Conservation (phyloP, 2,329 filamentous ascomycete genomes). For the Dactylellina cionopaga region DNA sequence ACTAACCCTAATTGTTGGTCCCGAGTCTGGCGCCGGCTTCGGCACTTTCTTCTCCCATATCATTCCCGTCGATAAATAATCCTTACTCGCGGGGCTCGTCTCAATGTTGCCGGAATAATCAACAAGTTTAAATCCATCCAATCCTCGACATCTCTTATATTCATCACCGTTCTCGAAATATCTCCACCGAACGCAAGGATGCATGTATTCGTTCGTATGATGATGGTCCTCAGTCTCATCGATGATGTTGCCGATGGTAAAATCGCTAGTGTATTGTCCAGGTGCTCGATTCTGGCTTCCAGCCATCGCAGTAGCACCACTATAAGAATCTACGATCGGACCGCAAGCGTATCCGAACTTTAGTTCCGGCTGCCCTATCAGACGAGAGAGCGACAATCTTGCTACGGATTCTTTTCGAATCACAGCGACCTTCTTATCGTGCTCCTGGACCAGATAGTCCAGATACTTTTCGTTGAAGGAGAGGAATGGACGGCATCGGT, state of each 20-base stretch:
- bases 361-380: conserved; percentile 35
- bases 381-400: conserved; percentile 11
- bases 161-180: conserved; percentile 49
- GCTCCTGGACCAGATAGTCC: conserved; percentile 27
- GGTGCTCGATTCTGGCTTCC: conserved; percentile 43
- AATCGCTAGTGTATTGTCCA: conserved; percentile 41
- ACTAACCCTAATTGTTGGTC: conserved; percentile 40
- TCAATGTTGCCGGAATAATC: conserved; percentile 30
- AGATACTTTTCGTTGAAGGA: conserved; percentile 55
- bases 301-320: conserved; percentile 29
- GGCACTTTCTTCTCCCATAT: conserved; percentile 50
- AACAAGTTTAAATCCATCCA: conserved; percentile 40
- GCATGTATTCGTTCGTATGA: conserved; percentile 49
- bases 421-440: conserved; percentile 28
- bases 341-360: conserved; percentile 46
- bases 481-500: conserved; percentile 55
- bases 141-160: conserved; percentile 36
- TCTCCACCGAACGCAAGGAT: conserved; percentile 45
- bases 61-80: conserved; percentile 14
- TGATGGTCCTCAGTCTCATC: conserved; percentile 34
- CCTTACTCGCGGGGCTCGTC: conserved; percentile 28
- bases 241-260: conserved; percentile 42
- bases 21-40: conserved; percentile 12
- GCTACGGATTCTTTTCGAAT: conserved; percentile 34
- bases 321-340: conserved; percentile 37